phyloP scores from a whole-genome alignment of 345 rosid genomes.

The Populus deltoides region DNA sequence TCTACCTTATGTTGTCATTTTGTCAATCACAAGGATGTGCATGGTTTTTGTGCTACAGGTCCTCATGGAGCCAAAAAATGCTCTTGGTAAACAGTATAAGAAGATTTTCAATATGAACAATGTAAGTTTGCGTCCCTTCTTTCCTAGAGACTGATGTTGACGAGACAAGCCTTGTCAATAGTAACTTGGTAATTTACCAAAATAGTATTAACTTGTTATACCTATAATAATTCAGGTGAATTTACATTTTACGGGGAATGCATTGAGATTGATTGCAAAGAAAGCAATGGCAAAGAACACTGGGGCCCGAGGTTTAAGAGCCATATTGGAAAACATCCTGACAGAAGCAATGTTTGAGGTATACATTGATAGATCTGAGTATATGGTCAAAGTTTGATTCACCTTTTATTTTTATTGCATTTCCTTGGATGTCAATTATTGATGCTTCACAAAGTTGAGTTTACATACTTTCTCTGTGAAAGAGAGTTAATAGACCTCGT shows the following conservation, averaged over 20 bases:
- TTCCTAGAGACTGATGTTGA: not conserved
- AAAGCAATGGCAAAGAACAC: constrained; percentile 85
- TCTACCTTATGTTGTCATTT: not conserved
- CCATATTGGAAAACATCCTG: constrained; percentile 81
- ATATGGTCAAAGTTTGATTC: not conserved
- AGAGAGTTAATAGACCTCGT: not conserved
- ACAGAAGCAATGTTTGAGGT: constrained; percentile 98
- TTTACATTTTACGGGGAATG: constrained; percentile 70
- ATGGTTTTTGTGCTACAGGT: constrained; percentile 43
- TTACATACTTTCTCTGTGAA: not conserved
- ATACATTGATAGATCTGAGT: not conserved
- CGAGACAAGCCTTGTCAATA: not conserved
- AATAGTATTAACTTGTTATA: constrained; percentile 7
- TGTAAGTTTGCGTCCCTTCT: constrained; percentile 35
- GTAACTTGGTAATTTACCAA: not conserved
- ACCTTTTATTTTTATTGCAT: not conserved
- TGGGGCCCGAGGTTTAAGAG: constrained; percentile 88
- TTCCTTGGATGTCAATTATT: not conserved
- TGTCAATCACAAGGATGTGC: not conserved
- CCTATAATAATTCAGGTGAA: constrained; percentile 59
- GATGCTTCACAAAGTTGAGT: not conserved
- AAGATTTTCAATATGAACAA: constrained; percentile 86
- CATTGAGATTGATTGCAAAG: constrained; percentile 68
- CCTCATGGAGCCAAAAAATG: constrained; percentile 81
- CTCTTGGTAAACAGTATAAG: constrained; percentile 91